A percentile compares a stretch with the other conserved stretches of the same genome.
These are phyloP conservation scores for Mesembryanthemum crystallinum DNA, from an alignment of 148 eudicot genomes.

Conservation along the genomic window DNA sequence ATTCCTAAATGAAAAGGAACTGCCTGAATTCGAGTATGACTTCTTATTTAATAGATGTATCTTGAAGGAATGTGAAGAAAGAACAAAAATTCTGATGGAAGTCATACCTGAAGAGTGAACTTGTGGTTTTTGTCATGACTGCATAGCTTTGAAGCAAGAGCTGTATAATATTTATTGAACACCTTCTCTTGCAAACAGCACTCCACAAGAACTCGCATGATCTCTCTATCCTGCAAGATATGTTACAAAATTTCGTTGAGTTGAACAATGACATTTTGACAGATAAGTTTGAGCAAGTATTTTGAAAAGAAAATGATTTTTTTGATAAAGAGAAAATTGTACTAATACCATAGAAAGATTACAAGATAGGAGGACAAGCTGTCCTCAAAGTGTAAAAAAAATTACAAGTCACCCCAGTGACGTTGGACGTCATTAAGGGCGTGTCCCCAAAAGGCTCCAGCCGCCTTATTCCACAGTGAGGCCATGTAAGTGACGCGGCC, in stretches of 20 bases:
- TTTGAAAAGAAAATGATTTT: conserved; percentile 3
- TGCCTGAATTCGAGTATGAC: no score
- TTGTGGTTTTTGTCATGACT: conserved; percentile 89
- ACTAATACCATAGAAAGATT: no score
- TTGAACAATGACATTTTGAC: not conserved
- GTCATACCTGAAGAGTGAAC: conserved; percentile 77
- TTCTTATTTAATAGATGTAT: no score
- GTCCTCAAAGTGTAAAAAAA: no score
- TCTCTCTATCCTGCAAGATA: conserved; percentile 82
- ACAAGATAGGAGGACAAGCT: no score
- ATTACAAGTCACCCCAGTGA: no score
- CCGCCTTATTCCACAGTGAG: no score
- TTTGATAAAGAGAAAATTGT: no score
- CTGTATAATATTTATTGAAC: conserved; percentile 80
- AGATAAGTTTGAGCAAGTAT: not conserved
- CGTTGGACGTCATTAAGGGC: no score
- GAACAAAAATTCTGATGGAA: not conserved
- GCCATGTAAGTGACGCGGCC: no score
- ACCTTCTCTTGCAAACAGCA: conserved; percentile 93
- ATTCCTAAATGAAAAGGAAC: no score
- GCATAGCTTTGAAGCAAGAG: conserved; percentile 78
- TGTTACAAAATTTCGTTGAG: not conserved
- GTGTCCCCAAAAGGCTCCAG: no score
- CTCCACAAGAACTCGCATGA: conserved; percentile 81
- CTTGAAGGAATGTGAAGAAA: not conserved